phyloP scores from a whole-genome alignment of 2,329 filamentous ascomycete species.

The Ciborinia camelliae region DNA sequence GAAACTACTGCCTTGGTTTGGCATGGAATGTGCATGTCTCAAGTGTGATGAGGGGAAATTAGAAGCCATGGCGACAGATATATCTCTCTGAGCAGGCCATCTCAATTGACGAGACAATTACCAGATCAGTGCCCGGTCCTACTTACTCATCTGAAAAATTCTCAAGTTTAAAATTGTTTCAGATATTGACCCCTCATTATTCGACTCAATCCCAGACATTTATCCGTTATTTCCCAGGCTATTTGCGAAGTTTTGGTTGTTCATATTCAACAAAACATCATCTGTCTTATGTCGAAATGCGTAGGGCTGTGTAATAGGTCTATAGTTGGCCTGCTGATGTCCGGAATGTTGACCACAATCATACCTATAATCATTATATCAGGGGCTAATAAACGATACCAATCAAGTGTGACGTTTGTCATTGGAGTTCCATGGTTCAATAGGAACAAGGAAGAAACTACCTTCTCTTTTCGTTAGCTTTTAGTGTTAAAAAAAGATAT shows the following conservation, averaged over 20 bases:
- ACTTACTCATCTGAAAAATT: neutral
- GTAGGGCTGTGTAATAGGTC: neutral
- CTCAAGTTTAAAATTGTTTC: too few species aligned
- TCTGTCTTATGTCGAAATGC: neutral
- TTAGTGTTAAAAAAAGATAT: too few species aligned
- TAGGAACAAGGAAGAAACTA: neutral
- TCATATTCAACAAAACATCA: neutral
- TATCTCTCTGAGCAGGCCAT: neutral
- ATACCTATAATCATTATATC: neutral
- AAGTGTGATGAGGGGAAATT: constrained; percentile 11
- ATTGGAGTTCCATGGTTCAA: too few species aligned
- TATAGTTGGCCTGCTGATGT: neutral
- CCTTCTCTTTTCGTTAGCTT: neutral
- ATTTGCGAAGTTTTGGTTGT: neutral
- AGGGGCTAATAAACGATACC: neutral
- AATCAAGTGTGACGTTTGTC: neutral
- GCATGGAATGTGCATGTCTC: constrained; percentile 19
- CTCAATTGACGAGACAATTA: neutral
- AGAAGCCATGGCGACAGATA: neutral
- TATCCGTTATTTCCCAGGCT: neutral
- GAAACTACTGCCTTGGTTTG: constrained; percentile 23
- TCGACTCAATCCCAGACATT: neutral
- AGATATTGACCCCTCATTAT: neutral
- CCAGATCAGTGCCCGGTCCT: neutral
- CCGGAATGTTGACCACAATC: neutral